phyloP scores from a whole-genome alignment of 805 yeast genomes.

The Wickerhamiella domercqiae region DNA sequence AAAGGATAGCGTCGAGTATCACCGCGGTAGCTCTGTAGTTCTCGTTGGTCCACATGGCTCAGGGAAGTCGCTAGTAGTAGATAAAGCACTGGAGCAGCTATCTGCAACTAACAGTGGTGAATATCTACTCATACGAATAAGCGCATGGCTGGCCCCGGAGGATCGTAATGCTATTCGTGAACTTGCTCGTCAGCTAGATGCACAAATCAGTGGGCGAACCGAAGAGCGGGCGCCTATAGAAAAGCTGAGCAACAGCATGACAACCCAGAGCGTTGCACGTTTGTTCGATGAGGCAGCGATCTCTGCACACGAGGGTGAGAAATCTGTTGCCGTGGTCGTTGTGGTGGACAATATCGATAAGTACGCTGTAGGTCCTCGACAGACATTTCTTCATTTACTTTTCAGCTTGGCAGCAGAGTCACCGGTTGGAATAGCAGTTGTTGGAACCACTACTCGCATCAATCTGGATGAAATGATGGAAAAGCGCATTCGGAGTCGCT shows the following conservation, averaged over 20 bases:
- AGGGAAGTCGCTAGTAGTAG: constrained; percentile 57
- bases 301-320: not conserved
- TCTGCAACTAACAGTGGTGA: constrained; percentile 26
- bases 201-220: constrained; percentile 20
- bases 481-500: constrained; percentile 80
- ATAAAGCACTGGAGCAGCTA: constrained; percentile 38
- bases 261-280: constrained; percentile 17
- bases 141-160: constrained; percentile 57
- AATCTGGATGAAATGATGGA: constrained; percentile 72
- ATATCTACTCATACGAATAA: constrained; percentile 47
- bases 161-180: constrained; percentile 71
- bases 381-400: constrained; percentile 71
- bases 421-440: constrained; percentile 57
- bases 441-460: constrained; percentile 64
- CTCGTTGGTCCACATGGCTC: constrained; percentile 66
- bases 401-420: constrained; percentile 72
- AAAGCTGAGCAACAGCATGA: constrained; percentile 19
- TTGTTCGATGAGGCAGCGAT: constrained; percentile 16
- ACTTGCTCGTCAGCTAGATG: constrained; percentile 70
- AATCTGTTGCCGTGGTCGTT: constrained; percentile 45
- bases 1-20: constrained; percentile 45
- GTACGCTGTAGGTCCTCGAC: constrained; percentile 58
- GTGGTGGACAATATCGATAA: constrained; percentile 74
- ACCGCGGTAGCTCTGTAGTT: constrained; percentile 70
- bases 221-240: constrained; percentile 21